Percentiles rank a stretch among this genome's conserved stretches.
phyloP scores from a whole-genome alignment of 2,329 filamentous ascomycete genomes.

The Achaetomium macrosporum region DNA sequence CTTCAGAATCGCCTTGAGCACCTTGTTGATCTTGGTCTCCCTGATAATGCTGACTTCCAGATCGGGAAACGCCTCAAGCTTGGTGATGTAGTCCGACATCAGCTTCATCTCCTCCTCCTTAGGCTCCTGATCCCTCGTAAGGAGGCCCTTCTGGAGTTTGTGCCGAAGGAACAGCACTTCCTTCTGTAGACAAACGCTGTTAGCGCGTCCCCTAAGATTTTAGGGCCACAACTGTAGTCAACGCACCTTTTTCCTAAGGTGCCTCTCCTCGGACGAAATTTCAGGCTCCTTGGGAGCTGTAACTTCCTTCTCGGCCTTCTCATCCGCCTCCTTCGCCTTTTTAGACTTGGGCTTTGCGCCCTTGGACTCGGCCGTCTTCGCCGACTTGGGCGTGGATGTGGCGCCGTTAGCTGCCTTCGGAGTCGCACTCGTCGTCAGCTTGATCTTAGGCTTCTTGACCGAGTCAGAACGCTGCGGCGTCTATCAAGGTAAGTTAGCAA shows the following conservation, averaged over 20 bases:
- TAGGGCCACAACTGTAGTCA: background rate
- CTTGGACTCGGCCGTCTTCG: constrained; percentile 51
- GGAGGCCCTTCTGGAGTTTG: constrained; percentile 88
- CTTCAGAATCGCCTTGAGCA: constrained; percentile 90
- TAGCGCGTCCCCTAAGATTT: constrained; percentile 1
- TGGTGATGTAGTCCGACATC: constrained; percentile 71
- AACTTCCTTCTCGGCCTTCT: constrained; percentile 49
- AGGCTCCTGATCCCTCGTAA: constrained; percentile 78
- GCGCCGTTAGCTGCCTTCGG: constrained; percentile 63
- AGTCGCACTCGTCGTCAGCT: constrained; percentile 58
- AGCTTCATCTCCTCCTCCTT: constrained; percentile 76
- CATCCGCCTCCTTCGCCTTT: constrained; percentile 51
- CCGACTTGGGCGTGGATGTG: constrained; percentile 46
- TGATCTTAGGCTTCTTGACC: constrained; percentile 64
- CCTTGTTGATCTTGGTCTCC: constrained; percentile 96
- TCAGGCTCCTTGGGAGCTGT: constrained; percentile 49
- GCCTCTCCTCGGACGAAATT: constrained; percentile 52
- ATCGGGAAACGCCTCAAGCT: constrained; percentile 73
- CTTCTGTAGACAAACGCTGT: constrained; percentile 40
- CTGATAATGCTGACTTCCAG: constrained; percentile 87
- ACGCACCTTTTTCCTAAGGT: constrained; percentile 53
- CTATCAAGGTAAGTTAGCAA: constrained; percentile 29
- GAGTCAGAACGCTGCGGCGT: constrained; percentile 55
- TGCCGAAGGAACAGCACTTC: constrained; percentile 91
- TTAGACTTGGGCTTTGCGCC: constrained; percentile 39